Base-by-base conservation (phyloP, 2,329 filamentous ascomycete species). In the Mycogone perniciosa region DNA sequence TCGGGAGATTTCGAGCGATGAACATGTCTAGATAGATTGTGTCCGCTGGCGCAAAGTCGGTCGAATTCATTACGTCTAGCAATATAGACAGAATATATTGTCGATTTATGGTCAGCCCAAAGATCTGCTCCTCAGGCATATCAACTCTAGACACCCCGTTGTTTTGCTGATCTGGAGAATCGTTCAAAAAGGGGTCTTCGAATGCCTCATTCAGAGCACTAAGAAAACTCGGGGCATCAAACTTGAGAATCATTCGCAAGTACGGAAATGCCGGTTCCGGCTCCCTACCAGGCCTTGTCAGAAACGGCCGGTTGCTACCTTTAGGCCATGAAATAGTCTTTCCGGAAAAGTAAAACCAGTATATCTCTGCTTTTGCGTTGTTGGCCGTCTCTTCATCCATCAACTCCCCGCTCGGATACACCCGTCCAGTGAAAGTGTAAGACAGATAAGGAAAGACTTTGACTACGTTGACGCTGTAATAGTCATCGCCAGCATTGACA, bases 11-110 rank as follows among this genome's bases (percentile, higher is more conserved):
- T 50, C 93, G 84, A 13, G 93, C 92, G 64, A 99, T 87, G 63
- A 99, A 99, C 90, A 99, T 99, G 68, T 99, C 90, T 41, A 99
- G 79, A 67, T 96, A 99, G 50, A 99, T 88, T 9, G 88, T 91
- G 63, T 97, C 90, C 54, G 87, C 82, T 0, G 84, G 70, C 1
- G 83, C 80, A 67, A 96, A 97, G 43, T 88, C 82, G 4, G 78
- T 74, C 1, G 82, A 72, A 45, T 84, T 87, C 89, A 99, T 95
- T 30, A 96, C 85, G 65, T 96, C 90, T 8, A 95, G 77, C 52
- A 99, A 72, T 51, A 96, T 95, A 43, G 88, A 92, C 57, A 96
- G 80, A 53, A 99, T 83, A 61, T 95, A 96, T 67, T 99, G 93
- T 33, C 93, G 82, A 61, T 93, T 93, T 45, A 96, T 86, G 37